Evolutionary conservation across 2,329 filamentous ascomycete species (phyloP), one percentile per base, ranked within the genome.

Genomic region (Stachybotrys chartarum): DNA sequence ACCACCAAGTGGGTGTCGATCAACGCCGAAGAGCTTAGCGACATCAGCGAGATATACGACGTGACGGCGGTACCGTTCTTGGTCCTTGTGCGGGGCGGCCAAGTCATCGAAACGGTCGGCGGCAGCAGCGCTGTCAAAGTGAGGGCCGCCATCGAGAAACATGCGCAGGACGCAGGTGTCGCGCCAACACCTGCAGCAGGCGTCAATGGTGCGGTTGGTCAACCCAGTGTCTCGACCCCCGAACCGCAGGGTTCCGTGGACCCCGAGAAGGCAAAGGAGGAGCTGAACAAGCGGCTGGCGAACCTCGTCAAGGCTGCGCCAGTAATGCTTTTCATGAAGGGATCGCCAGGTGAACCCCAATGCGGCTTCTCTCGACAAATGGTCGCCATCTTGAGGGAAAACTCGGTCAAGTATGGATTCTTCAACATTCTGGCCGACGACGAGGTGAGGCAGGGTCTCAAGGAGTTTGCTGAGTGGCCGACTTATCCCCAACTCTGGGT

Each of bases 271-370:
- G 80, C 81, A 52, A 93, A 93, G 75, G 90, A 97, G 70, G 91
- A 95, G 61, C 76, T 99, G 54, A 86, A 91, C 72, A 86, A 88
- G 70, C 82, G 93, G 35, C 78, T 99, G 44, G 81, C 75, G 18
- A 89, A 95, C 63, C 80, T 99, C 42, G 93, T 97, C 62, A 96
- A 93, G 76, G 94, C 94, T 6, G 93, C 94, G 35, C 91, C 92
- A 0, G 92, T 99, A 35, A 99, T 99, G 94, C 79, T 99, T 31
- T 99, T 99, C 74, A 96, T 96, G 91, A 96, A 96, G 77, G 92
- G 91, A n/a, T 95, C 90, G 3, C 91, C 91, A 0, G 90, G 86
- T 61, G 82, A 84, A 35, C 91, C 91, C 1, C 89, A 96, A 72
- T 96, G 92, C 67, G 91, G 94, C 3, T 99, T 99, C 75, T 96